Conservation (phyloP, 768 basidiomycete species). For the Tricholomella constricta region DNA sequence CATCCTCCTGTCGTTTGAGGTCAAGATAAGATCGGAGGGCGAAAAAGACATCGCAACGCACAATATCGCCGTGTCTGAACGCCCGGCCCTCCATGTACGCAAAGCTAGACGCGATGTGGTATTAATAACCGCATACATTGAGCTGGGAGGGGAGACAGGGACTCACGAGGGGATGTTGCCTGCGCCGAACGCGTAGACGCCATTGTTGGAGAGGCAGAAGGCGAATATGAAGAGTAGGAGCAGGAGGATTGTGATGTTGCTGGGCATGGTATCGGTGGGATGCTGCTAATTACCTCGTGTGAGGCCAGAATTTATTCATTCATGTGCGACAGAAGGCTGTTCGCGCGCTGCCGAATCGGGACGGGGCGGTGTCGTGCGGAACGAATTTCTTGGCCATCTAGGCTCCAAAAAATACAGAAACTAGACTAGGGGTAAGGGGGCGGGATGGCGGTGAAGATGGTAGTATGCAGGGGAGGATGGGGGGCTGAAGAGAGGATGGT, state of each 20-base stretch:
- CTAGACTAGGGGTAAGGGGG: no score
- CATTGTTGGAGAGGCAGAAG: constrained; percentile 56
- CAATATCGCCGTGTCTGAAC: constrained; percentile 89
- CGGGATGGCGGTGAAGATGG: not conserved
- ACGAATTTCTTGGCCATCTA: constrained; percentile 2
- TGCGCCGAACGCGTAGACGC: constrained; percentile 76
- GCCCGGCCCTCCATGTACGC: constrained; percentile 86
- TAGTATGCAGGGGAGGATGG: not conserved
- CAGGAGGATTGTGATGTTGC: constrained; percentile 40
- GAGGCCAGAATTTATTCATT: not conserved
- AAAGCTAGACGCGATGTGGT: constrained; percentile 43
- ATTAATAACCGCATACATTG: constrained; percentile 9
- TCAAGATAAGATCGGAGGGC: constrained; percentile 14
- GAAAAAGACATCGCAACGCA: constrained; percentile 31
- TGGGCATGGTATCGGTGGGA: constrained; percentile 33
- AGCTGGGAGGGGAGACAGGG: constrained; percentile 1
- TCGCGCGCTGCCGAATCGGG: constrained; percentile 19
- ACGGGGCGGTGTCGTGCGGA: constrained; percentile 4
- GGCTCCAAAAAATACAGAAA: not conserved
- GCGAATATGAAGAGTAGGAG: constrained; percentile 52
- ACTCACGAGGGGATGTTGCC: constrained; percentile 82
- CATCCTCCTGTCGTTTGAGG: constrained; percentile 60
- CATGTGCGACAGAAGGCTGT: constrained; percentile 12
- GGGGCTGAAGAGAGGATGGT: not conserved
- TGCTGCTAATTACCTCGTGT: not conserved